Evolutionary conservation across 352 stramenopile genomes (phyloP).

Genomic region (Phytopythium boreale): DNA sequence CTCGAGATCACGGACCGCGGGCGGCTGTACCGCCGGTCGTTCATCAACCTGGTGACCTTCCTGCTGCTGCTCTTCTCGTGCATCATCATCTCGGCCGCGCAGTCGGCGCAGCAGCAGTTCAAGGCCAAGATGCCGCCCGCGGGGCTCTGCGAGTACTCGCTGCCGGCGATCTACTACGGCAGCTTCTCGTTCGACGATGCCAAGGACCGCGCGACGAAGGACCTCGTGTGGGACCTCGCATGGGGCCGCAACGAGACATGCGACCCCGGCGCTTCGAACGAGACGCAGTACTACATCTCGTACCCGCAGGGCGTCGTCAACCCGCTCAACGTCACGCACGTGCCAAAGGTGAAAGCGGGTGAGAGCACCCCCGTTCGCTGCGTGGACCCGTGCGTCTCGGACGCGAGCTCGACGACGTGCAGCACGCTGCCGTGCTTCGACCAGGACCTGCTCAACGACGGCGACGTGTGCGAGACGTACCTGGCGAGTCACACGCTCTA

Average conservation of each 20-base stretch:
- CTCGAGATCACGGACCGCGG: conserved; percentile 62
- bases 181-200: conserved; percentile 22
- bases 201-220: neutral
- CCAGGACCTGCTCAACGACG: conserved; percentile 21
- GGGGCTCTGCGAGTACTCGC: conserved; percentile 49
- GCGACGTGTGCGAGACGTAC: conserved; percentile 58
- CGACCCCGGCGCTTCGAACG: conserved; percentile 10
- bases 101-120: conserved; percentile 66
- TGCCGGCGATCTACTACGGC: conserved; percentile 66
- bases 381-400: conserved; percentile 54
- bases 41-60: conserved; percentile 74
- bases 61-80: conserved; percentile 68
- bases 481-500: conserved; percentile 56
- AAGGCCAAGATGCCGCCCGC: conserved; percentile 62
- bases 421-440: conserved; percentile 71
- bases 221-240: conserved; percentile 35
- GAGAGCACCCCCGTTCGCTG: conserved; percentile 32
- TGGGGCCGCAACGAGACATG: conserved; percentile 65
- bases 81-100: conserved; percentile 71
- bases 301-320: conserved; percentile 67
- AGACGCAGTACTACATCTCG: conserved; percentile 49
- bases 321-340: conserved; percentile 20
- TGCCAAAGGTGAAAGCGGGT: conserved; percentile 5
- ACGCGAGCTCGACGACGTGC: conserved; percentile 46
- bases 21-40: conserved; percentile 55